Percentiles rank a stretch among this genome's conserved stretches.
phyloP scores from a whole-genome alignment of 768 basidiomycete genomes.

The Zangia roseola region DNA sequence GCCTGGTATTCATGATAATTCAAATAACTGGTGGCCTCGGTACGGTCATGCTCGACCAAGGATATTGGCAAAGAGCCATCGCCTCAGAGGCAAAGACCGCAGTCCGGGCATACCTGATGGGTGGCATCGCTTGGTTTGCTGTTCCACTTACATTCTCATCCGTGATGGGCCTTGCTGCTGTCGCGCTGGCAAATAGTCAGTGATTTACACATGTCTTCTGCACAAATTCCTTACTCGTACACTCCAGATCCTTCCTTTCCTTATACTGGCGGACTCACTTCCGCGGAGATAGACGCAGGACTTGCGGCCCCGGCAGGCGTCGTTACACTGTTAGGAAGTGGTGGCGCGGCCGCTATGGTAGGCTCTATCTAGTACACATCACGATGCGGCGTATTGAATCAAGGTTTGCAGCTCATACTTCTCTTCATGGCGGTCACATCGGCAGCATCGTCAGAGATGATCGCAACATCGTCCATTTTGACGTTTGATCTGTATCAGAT shows the following conservation, averaged over 20 bases:
- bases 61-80: conserved; percentile 40
- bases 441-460: conserved; percentile 34
- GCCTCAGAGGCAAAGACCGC: conserved; percentile 36
- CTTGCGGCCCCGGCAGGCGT: conserved; percentile 36
- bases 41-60: conserved; percentile 23
- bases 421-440: conserved; percentile 39
- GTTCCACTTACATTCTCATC: conserved; percentile 40
- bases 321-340: conserved; percentile 34
- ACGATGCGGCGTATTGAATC: not conserved
- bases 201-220: not conserved
- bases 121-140: conserved; percentile 40
- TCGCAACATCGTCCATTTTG: conserved; percentile 36
- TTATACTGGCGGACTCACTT: conserved; percentile 25
- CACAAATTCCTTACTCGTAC: not conserved
- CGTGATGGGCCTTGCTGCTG: conserved; percentile 34
- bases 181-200: conserved; percentile 23
- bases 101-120: conserved; percentile 38
- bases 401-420: conserved; percentile 23
- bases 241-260: conserved; percentile 43
- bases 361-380: not conserved
- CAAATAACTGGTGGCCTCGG: conserved; percentile 20
- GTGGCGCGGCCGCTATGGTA: conserved; percentile 37
- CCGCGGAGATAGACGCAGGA: conserved; percentile 33
- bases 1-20: conserved; percentile 16
- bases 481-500: conserved; percentile 36